Evolutionary conservation across 306 rosid species (phyloP).

Genomic region (Cucumis hystrix): DNA sequence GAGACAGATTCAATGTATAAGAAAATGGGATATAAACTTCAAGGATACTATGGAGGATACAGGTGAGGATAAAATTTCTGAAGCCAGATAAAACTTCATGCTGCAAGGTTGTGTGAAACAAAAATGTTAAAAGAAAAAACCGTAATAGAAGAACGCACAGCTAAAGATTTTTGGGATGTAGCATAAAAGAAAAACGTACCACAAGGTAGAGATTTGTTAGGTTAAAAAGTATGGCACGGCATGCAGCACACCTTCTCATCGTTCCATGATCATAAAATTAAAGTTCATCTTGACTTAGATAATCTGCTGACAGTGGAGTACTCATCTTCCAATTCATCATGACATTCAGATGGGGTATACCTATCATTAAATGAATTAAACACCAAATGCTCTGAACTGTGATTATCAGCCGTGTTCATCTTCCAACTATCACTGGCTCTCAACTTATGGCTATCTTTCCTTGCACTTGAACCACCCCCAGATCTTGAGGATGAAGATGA

Average conservation of each 20-base stretch:
- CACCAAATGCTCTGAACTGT: constrained; percentile 18
- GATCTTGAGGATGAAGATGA: constrained; percentile 18
- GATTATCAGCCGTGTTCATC: constrained; percentile 22
- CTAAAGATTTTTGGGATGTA: constrained; percentile 16
- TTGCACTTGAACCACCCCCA: constrained; percentile 10
- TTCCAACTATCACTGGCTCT: constrained; percentile 24
- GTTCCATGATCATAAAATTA: constrained; percentile 2
- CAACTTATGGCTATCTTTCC: constrained; percentile 18
- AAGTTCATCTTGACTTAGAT: constrained; percentile 16
- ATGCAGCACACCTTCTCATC: background rate
- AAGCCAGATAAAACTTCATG: constrained; percentile 37
- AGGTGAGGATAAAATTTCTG: constrained; percentile 37
- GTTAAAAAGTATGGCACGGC: constrained; percentile 2
- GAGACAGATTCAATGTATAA: background rate
- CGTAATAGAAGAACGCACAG: constrained; percentile 16
- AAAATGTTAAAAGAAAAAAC: constrained; percentile 26
- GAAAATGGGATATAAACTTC: background rate
- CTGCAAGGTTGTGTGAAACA: constrained; percentile 60
- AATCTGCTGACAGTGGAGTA: constrained; percentile 16
- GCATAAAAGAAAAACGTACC: constrained; percentile 27
- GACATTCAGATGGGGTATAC: constrained; percentile 48
- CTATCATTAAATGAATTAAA: constrained; percentile 44
- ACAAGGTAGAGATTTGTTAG: background rate
- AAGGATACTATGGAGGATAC: constrained; percentile 98
- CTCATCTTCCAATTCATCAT: constrained; percentile 25